These are phyloP conservation scores for Verbascum thapsus DNA, from an alignment of 257 asterid species.

Conservation along the genomic window DNA sequence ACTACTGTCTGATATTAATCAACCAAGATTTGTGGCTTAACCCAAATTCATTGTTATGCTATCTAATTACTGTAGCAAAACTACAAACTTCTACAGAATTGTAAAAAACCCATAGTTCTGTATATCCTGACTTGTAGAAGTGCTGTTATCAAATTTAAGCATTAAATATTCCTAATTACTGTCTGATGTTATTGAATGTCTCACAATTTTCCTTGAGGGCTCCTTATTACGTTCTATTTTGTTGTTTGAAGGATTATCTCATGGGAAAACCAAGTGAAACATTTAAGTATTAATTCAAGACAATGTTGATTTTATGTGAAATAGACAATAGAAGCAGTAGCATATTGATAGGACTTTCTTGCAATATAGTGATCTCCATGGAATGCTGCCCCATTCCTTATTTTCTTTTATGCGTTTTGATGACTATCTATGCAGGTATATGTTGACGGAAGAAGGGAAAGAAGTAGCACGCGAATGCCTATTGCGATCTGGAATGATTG, in stretches of 20 bases:
- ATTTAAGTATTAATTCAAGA: conserved; percentile 1
- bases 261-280: background rate
- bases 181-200: background rate
- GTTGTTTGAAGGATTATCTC: background rate
- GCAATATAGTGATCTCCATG: too few relatives aligned
- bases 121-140: conserved; percentile 16
- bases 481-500: conserved; percentile 65
- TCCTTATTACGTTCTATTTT: conserved; percentile 3
- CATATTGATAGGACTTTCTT: background rate
- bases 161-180: conserved; percentile 1
- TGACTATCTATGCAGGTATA: conserved; percentile 58
- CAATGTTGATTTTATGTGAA: background rate
- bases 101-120: background rate
- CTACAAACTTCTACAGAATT: conserved; percentile 9
- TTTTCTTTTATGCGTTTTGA: conserved; percentile 15
- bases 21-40: conserved; percentile 17
- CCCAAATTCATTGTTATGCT: conserved; percentile 11
- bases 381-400: background rate
- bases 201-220: conserved; percentile 10
- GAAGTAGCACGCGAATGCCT: conserved; percentile 83
- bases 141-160: conserved; percentile 8
- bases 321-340: conserved; percentile 8
- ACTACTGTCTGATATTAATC: conserved; percentile 18
- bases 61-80: conserved; percentile 23
- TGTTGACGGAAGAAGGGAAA: conserved; percentile 95